phyloP scores from a whole-genome alignment of 768 basidiomycete species.

The Russula foetens region DNA sequence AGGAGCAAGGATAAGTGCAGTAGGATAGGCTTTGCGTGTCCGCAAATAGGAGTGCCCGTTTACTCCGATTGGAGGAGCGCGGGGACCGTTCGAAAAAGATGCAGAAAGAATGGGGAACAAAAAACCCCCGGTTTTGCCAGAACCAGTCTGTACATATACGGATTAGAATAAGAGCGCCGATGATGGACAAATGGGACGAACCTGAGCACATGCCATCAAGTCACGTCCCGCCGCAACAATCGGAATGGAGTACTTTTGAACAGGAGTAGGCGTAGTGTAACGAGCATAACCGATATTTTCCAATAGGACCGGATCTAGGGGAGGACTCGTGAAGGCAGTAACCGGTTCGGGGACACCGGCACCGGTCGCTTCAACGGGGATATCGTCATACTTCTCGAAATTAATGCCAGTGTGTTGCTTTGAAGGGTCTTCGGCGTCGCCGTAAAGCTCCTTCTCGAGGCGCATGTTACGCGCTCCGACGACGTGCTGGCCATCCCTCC shows the following conservation, averaged over 20 bases:
- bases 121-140: slow-evolving; percentile 98
- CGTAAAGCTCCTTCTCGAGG: slow-evolving; percentile 94
- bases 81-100: slow-evolving; percentile 78
- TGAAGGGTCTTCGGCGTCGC: slow-evolving; percentile 75
- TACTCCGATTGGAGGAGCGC: slow-evolving; percentile 50
- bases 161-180: slow-evolving; percentile 18
- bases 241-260: slow-evolving; percentile 99
- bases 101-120: slow-evolving; percentile 98
- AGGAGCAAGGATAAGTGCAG: slow-evolving; percentile 94
- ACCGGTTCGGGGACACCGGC: slow-evolving; percentile 95
- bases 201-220: slow-evolving; percentile 94
- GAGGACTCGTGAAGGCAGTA: slow-evolving; percentile 75
- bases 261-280: slow-evolving; percentile 94
- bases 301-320: slow-evolving; percentile 85
- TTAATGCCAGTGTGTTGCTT: slow-evolving; percentile 97
- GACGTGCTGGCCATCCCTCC: slow-evolving; percentile 87
- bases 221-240: slow-evolving; percentile 88
- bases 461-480: slow-evolving; percentile 78
- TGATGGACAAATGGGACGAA: slow-evolving; percentile 27
- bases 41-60: slow-evolving; percentile 48
- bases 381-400: slow-evolving; percentile 99
- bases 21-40: slow-evolving; percentile 87
- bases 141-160: slow-evolving; percentile 69
- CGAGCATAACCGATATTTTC: slow-evolving; percentile 92
- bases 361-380: slow-evolving; percentile 98